A percentile compares a stretch with the other conserved stretches of the same genome.
Evolutionary conservation across 1,284 basidiomycete genomes (phyloP).

Genomic region (Erythrobasidium hasegawianum): DNA sequence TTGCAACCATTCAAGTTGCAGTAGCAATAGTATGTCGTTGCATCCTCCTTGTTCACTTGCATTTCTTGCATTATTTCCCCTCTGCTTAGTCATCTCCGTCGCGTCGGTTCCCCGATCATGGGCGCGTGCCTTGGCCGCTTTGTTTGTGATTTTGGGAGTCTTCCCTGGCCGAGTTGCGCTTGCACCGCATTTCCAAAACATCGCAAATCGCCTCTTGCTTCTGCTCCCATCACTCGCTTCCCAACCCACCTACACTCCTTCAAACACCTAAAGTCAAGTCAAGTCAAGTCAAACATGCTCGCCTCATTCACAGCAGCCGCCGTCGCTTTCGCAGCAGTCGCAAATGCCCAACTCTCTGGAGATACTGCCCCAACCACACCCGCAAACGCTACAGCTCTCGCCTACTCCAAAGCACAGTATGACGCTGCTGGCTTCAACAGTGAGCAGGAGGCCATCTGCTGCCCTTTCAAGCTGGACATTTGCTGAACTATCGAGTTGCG

Average conservation of each 20-base stretch:
- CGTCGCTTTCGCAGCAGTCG: constrained; percentile 20
- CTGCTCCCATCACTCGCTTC: not conserved
- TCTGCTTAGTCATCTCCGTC: too few relatives aligned
- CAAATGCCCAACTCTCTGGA: constrained; percentile 4
- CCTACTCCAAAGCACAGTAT: constrained; percentile 39
- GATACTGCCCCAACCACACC: not conserved
- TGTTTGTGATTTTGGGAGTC: too few relatives aligned
- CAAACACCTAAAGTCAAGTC: not conserved
- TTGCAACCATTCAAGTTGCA: too few relatives aligned
- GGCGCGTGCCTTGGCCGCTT: too few relatives aligned
- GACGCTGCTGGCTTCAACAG: constrained; percentile 37
- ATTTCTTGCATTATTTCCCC: too few relatives aligned
- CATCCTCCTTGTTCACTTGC: too few relatives aligned
- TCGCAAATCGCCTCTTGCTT: not conserved
- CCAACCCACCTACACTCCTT: constrained; percentile 16
- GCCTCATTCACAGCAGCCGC: constrained; percentile 16
- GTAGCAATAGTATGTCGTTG: too few relatives aligned
- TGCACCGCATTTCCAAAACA: not conserved
- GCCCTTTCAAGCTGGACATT: constrained; percentile 4
- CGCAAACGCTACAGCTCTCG: constrained; percentile 32
- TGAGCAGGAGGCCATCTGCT: not conserved
- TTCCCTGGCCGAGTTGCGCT: too few relatives aligned
- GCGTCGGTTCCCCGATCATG: too few relatives aligned
- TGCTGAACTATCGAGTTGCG: not conserved
- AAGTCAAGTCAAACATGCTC: constrained; percentile 21